Conservation (phyloP, 176 grass and related monocot species). For the Otatea glauca region DNA sequence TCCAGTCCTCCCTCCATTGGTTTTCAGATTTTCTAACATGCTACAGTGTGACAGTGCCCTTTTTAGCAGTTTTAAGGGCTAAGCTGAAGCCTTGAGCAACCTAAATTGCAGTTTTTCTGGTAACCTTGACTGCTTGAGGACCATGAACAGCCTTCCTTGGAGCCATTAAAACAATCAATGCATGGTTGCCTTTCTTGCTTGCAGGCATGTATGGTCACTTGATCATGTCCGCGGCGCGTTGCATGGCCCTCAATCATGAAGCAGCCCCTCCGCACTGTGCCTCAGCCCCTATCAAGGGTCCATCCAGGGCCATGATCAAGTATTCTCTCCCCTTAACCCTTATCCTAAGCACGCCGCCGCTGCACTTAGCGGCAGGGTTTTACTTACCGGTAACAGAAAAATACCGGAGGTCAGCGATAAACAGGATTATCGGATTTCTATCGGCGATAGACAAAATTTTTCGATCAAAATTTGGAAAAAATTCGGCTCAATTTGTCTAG, state of each 20-base stretch:
- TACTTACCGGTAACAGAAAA: too few species aligned
- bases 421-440: too few species aligned
- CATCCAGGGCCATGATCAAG: conserved; percentile 46
- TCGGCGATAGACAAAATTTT: too few species aligned
- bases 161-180: conserved; percentile 49
- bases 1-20: conserved; percentile 24
- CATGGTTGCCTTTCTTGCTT: conserved; percentile 49
- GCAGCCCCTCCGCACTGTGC: conserved; percentile 37
- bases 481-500: too few species aligned
- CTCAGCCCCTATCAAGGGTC: conserved; percentile 50
- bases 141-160: conserved; percentile 47
- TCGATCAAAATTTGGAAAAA: too few species aligned
- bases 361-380: too few species aligned
- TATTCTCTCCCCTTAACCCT: conserved; percentile 29
- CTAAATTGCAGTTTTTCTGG: conserved; percentile 33
- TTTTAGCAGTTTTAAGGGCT: conserved; percentile 53
- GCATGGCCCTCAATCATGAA: conserved; percentile 52
- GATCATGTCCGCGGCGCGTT: conserved; percentile 51
- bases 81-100: conserved; percentile 36
- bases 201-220: conserved; percentile 56
- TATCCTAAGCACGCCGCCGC: not conserved
- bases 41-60: conserved; percentile 30
- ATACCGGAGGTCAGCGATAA: too few species aligned
- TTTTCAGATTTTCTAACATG: conserved; percentile 24
- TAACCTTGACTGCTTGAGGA: conserved; percentile 53